Evolutionary conservation across 163 green algal species (phyloP).

Genomic region (Volvox carteri): DNA sequence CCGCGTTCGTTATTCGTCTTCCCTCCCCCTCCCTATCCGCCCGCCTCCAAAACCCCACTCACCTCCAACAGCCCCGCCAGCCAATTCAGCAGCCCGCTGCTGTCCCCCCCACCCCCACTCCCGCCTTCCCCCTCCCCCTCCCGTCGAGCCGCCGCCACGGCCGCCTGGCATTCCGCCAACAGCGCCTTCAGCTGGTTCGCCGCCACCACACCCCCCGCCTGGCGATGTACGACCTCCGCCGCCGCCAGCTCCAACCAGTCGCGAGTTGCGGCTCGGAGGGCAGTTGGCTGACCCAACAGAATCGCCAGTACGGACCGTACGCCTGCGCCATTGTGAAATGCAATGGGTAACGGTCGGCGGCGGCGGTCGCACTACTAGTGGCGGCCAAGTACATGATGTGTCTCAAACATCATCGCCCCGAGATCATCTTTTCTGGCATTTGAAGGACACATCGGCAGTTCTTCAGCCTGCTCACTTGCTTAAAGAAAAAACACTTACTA

Average conservation of each 20-base stretch:
- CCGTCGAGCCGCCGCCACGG: not conserved
- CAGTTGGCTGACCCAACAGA: constrained; percentile 54
- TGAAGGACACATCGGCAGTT: too few relatives aligned
- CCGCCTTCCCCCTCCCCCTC: not conserved
- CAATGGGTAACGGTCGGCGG: too few relatives aligned
- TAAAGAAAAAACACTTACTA: too few relatives aligned
- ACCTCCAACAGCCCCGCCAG: constrained; percentile 54
- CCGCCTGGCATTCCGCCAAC: constrained; percentile 37
- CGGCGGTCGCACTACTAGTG: too few relatives aligned
- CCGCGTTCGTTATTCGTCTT: too few relatives aligned
- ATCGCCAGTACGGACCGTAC: constrained; percentile 57
- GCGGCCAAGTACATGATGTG: too few relatives aligned
- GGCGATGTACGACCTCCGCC: constrained; percentile 46
- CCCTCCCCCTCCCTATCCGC: too few relatives aligned
- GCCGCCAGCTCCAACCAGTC: constrained; percentile 71
- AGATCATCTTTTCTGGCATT: too few relatives aligned
- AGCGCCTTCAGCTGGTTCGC: constrained; percentile 44
- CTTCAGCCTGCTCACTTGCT: too few relatives aligned
- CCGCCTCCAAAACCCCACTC: too few relatives aligned
- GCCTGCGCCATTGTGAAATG: too few relatives aligned
- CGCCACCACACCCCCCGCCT: constrained; percentile 2
- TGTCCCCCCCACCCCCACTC: not conserved
- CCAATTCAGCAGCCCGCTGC: constrained; percentile 44
- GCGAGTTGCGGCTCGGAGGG: not conserved
- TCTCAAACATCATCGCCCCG: too few relatives aligned